phyloP scores from a whole-genome alignment of 345 rosid genomes.

The Luvunga scandens region DNA sequence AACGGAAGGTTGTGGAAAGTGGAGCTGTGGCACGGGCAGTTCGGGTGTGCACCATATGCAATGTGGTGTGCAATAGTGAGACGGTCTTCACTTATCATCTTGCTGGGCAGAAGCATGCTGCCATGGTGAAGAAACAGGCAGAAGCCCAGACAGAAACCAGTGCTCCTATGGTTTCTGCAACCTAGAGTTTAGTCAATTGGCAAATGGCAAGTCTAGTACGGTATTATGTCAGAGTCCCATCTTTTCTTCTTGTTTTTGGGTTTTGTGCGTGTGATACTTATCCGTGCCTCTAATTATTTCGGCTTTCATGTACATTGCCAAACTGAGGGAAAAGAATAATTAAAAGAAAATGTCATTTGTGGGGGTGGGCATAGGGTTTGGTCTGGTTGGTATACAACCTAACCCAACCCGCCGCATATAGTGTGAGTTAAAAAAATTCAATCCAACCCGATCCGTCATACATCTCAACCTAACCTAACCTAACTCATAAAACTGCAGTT shows the following conservation, averaged over 20 bases:
- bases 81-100: constrained; percentile 38
- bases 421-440: too few relatives aligned
- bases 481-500: too few relatives aligned
- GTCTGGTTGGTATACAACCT: too few relatives aligned
- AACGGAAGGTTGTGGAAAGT: constrained; percentile 31
- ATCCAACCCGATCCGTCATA: too few relatives aligned
- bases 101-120: constrained; percentile 51
- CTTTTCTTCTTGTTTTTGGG: neutral
- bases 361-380: too few relatives aligned
- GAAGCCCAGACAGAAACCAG: neutral
- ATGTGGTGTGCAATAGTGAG: constrained; percentile 44
- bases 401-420: too few relatives aligned
- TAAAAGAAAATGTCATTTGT: neutral
- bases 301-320: neutral
- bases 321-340: neutral
- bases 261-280: neutral
- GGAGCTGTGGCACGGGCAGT: constrained; percentile 40
- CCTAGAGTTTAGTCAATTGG: neutral
- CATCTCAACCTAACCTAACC: too few relatives aligned
- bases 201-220: neutral
- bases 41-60: constrained; percentile 36
- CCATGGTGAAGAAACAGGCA: constrained; percentile 37
- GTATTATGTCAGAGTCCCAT: neutral
- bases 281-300: neutral
- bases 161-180: neutral